Evolutionary conservation across 352 stramenopile species (phyloP), one percentile per base, ranked within the genome.

Genomic region (Discostella stelligera): DNA sequence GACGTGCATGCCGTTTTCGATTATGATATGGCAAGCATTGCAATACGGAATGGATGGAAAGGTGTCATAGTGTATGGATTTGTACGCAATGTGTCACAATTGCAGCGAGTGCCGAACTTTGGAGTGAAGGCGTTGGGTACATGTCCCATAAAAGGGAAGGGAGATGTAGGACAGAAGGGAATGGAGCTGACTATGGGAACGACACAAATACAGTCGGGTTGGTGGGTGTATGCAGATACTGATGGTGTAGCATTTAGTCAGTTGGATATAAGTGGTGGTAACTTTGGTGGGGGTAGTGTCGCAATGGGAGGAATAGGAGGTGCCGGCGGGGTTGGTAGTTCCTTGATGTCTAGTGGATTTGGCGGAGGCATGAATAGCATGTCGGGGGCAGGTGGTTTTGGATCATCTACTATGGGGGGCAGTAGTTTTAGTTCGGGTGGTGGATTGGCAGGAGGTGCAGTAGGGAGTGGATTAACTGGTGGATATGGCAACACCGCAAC

Each of bases 11-110:
- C 80, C 21, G 53, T 82, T 30, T 87, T 87, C 52, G 76, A 82
- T 70, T 44, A 27, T 5, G 50, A 54, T 14, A 74, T 73, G 62
- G 80, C 80, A 16, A 71, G 18, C 23, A 65, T 39, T 55, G 80
- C 80, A 2, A 56, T 59, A 39, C 41, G 72, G 1, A 82, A 82
- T 56, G 80, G 80, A 37, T 87, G 76, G 75, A 75, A 72, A 32
- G 80, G 80, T n/a, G 69, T 87, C 4, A 76, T 87, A n/a, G 68
- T 87, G 2, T 46, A 84, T 65, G 80, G 80, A 21, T 68, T 65
- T 20, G 68, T 87, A 27, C 56, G 76, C 64, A 71, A 82, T 71
- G 58, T 56, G 16, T 25, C 30, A n/a, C 39, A 70, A 44, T 59
- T 87, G 16, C 21, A 49, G 30, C 65, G 54, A 52, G 2, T 44